Conservation (phyloP, 1,284 basidiomycete genomes). For the Mycena citricolor region DNA sequence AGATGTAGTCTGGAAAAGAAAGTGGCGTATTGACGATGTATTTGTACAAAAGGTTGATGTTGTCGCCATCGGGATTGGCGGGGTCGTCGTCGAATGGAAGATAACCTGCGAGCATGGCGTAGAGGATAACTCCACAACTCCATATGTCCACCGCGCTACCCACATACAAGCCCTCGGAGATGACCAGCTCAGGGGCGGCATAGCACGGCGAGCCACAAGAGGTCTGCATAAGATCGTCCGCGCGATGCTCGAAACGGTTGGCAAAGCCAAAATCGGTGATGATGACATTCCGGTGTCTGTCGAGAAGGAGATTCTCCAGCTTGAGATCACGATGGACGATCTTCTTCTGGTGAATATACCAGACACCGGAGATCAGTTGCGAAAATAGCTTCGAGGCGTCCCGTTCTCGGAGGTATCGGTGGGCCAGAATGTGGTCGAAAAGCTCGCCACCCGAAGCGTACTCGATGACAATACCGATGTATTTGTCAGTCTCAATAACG, state of each 20-base stretch:
- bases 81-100: slow-evolving; percentile 99
- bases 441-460: slow-evolving; percentile 98
- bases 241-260: slow-evolving; percentile 89
- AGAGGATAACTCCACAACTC: slow-evolving; percentile 98
- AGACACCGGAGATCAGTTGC: slow-evolving; percentile 97
- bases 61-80: slow-evolving; percentile 97
- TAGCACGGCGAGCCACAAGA: slow-evolving; percentile 98
- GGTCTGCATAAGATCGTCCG: slow-evolving; percentile 98
- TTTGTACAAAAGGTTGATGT: slow-evolving; percentile 99
- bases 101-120: slow-evolving; percentile 99
- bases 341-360: slow-evolving; percentile 98
- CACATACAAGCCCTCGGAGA: slow-evolving; percentile 95
- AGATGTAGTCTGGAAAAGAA: slow-evolving; percentile 93
- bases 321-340: slow-evolving; percentile 99
- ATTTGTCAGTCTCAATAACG: slow-evolving; percentile 99
- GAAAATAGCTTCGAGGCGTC: slow-evolving; percentile 97
- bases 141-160: slow-evolving; percentile 99
- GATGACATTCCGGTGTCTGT: slow-evolving; percentile 97
- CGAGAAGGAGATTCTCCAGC: slow-evolving; percentile 95
- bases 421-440: slow-evolving; percentile 98
- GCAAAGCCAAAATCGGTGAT: slow-evolving; percentile 99
- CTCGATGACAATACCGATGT: slow-evolving; percentile 99
- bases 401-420: slow-evolving; percentile 93
- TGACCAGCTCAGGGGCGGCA: slow-evolving; percentile 98
- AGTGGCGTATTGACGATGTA: slow-evolving; percentile 98